phyloP scores from a whole-genome alignment of 1,284 basidiomycete genomes.

The Ceratobasidium sp. region DNA sequence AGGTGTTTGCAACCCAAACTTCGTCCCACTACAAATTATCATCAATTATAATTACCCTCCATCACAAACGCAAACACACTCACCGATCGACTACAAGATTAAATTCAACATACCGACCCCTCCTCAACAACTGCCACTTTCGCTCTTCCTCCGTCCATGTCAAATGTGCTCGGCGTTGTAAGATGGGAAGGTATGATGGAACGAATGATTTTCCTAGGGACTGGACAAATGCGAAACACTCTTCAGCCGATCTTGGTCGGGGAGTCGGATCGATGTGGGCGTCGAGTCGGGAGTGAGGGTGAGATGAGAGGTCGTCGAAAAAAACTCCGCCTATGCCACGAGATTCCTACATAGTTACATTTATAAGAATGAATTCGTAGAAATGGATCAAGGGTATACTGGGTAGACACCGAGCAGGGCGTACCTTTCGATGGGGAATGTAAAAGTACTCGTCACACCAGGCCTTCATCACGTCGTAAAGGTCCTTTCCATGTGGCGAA shows the following conservation, averaged over 20 bases:
- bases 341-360: constrained; percentile 69
- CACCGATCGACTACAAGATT: constrained; percentile 85
- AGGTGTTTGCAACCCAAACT: constrained; percentile 90
- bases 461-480: constrained; percentile 87
- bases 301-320: constrained; percentile 87
- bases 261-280: background rate
- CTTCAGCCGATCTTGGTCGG: constrained; percentile 61
- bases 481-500: constrained; percentile 72
- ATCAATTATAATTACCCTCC: background rate
- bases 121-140: constrained; percentile 89
- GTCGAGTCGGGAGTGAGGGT: constrained; percentile 65
- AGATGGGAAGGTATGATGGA: constrained; percentile 89
- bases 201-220: constrained; percentile 80
- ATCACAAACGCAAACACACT: constrained; percentile 45
- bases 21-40: constrained; percentile 63
- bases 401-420: background rate
- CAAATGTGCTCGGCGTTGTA: constrained; percentile 65
- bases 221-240: constrained; percentile 81
- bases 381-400: background rate
- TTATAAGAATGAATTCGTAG: no score
- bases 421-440: constrained; percentile 81
- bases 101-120: constrained; percentile 94
- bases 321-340: constrained; percentile 96
- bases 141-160: constrained; percentile 71
- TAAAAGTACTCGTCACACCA: constrained; percentile 99